Conservation (phyloP, 805 yeast species). For the Teunomyces gatunensis region DNA sequence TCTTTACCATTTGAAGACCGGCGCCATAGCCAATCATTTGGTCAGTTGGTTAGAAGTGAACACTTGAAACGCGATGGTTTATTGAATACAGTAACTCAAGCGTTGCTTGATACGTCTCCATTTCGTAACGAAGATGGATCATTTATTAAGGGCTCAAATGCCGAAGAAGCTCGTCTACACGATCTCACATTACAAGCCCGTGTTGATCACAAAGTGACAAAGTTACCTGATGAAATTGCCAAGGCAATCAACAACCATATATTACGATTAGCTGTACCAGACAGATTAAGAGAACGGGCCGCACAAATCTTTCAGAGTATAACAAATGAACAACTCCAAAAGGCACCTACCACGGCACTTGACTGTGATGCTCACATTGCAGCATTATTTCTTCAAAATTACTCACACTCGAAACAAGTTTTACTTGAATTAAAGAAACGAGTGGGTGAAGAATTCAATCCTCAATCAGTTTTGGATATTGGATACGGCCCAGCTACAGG, state of each 20-base stretch:
- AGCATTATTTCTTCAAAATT: conserved; percentile 76
- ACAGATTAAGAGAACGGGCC: conserved; percentile 58
- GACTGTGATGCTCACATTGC: conserved; percentile 83
- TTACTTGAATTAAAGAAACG: conserved; percentile 62
- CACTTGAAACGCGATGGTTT: conserved; percentile 9
- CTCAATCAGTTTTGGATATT: conserved; percentile 68
- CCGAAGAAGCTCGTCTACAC: conserved; percentile 56
- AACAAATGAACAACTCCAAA: conserved; percentile 52
- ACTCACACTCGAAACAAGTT: conserved; percentile 65
- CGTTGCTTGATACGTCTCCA: conserved; percentile 21
- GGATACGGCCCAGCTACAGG: conserved; percentile 95
- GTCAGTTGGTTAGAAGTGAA: conserved; percentile 24
- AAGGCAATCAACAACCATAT: conserved; percentile 64
- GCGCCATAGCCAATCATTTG: conserved; percentile 23
- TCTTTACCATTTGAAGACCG: conserved; percentile 16
- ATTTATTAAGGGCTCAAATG: conserved; percentile 39
- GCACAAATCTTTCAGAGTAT: conserved; percentile 54
- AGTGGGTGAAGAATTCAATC: conserved; percentile 55
- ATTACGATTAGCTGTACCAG: conserved; percentile 58
- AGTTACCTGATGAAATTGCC: conserved; percentile 56
- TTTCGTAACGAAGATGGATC: conserved; percentile 41
- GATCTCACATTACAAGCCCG: conserved; percentile 57
- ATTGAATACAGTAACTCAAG: conserved; percentile 3
- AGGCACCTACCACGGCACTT: conserved; percentile 36
- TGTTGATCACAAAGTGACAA: conserved; percentile 48